phyloP scores from a whole-genome alignment of 2,329 filamentous ascomycete species.

The Venturia nashicola region DNA sequence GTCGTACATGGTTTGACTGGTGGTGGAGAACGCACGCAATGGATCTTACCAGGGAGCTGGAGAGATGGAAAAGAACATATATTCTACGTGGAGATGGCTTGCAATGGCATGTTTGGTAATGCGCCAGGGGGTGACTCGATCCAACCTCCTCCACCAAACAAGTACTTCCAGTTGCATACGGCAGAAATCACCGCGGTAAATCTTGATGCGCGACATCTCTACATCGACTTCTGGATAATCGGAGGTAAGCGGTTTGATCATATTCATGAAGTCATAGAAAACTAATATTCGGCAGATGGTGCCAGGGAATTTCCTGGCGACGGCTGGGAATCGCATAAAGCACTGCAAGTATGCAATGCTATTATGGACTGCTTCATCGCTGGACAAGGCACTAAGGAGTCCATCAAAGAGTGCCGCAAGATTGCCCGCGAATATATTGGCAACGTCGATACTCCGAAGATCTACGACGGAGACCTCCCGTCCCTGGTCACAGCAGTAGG shows the following conservation, averaged over 20 bases:
- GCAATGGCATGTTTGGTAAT: conserved; percentile 97
- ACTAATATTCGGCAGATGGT: conserved; percentile 46
- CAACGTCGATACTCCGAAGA: conserved; percentile 66
- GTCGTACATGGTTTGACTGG: conserved; percentile 88
- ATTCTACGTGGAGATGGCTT: conserved; percentile 97
- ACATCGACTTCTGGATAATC: conserved; percentile 94
- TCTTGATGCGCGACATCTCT: conserved; percentile 67
- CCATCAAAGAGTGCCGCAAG: conserved; percentile 66
- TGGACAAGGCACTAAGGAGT: conserved; percentile 57
- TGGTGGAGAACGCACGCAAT: conserved; percentile 76
- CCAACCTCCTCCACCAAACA: conserved; percentile 78
- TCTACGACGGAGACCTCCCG: conserved; percentile 65
- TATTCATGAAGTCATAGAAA: neutral
- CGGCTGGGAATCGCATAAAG: conserved; percentile 80
- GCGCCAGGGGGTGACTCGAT: conserved; percentile 73
- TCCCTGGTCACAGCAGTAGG: conserved; percentile 80
- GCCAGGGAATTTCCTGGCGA: conserved; percentile 81
- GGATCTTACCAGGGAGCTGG: conserved; percentile 74
- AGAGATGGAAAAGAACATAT: conserved; percentile 76
- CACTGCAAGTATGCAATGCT: conserved; percentile 68
- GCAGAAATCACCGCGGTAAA: conserved; percentile 88
- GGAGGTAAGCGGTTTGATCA: conserved; percentile 26
- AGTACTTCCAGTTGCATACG: conserved; percentile 60
- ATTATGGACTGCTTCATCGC: conserved; percentile 87
- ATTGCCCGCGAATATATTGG: conserved; percentile 79